Evolutionary conservation across 108 stramenopile genomes (phyloP), one percentile per base, ranked within the genome.

Genomic region (Skeletonema menzelii): DNA sequence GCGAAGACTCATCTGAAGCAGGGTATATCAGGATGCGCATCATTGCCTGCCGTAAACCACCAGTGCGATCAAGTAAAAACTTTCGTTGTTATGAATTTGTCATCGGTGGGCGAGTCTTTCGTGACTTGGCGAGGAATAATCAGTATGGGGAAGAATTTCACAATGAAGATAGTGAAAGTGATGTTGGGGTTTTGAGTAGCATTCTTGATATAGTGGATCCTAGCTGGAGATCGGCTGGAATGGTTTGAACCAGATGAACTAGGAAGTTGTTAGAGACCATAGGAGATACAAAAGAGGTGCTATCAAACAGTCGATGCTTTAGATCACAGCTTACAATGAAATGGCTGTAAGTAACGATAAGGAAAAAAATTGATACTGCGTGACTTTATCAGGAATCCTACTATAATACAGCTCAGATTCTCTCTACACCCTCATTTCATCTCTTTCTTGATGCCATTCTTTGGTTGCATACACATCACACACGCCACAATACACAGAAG

Each of bases 201-300:
- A 77, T 77, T 59, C 62, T 77, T 12, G 76, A 77, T 65, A 69
- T 77, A 22, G 63, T 77, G 26, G 76, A 77, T 31, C 76, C 76
- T 17, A 56, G 67, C 31, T 77, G 76, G 76, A 62, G 63, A 63
- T 42, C 69, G 40, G 24, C 30, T 37, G 47, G 47, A 49, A 49
- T 49, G 47, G 19, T 20, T 22, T 49, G 47, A 49, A 49, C 22
- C n/a, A n/a, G n/a, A n/a, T n/a, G n/a, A n/a, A n/a, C n/a, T 7
- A 37, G 65, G 8, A 38, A 63, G 11, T 87, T 84, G 56, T 68
- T 89, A 62, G 84, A 87, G 66, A 49, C 67, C 4, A 76, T 87
- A 12, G 65, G 53, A 44, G 71, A 60, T 12, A 76, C 65, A 20
- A 76, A 86, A 49, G 31, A 63, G 0, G 40, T 2, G 17, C 5